Evolutionary conservation across 768 basidiomycete species (phyloP), one percentile per base, ranked within the genome.

Genomic region (Porphyrellus cyaneotinctus): DNA sequence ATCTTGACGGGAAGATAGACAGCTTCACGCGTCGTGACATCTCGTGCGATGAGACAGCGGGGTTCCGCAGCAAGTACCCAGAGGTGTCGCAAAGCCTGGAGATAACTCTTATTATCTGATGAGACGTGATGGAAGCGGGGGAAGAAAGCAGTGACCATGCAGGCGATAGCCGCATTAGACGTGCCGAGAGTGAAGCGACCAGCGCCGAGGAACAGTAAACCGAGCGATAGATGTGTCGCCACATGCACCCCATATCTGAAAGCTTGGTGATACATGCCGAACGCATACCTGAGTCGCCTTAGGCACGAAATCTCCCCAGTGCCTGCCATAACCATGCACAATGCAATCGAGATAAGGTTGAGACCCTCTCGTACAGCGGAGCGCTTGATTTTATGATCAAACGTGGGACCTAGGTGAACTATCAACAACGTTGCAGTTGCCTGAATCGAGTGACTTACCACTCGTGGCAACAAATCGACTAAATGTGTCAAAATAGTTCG

Each of bases 1-100:
- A 97, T 82, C 69, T 93, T 95, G 63, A 97, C 80, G 0, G 95
- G 97, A 0, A 99, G 79, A 66, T 94, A 95, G 22, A 95, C 91
- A 0, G 92, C 84, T 65, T 97, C 91, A 4, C 81, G 79, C 3
- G 89, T 91, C 60, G 97, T 94, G 28, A 97, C 91, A 60, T 99
- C 97, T 28, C 91, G 81, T 0, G 93, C 91, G 33, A 94, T 80
- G 17, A 99, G 76, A 64, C 95, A 97, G 43, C 95, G 74, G 5
- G 97, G 97, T 62, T 99, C 95, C 6, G 89, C 87, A 1, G 97
- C 95, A 39, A 99, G 78, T 2, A 91, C 93, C 97, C 97, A 99
- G 22, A 99, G 71, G 66, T 98, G 95, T 8, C 97, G 84, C 54
- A 95, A 81, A 1, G 94, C 92, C 68, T 97, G 97, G 3, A 97